These are phyloP conservation scores for Kokia cookei DNA, from an alignment of 441 rosid genomes.

Conservation along the genomic window DNA sequence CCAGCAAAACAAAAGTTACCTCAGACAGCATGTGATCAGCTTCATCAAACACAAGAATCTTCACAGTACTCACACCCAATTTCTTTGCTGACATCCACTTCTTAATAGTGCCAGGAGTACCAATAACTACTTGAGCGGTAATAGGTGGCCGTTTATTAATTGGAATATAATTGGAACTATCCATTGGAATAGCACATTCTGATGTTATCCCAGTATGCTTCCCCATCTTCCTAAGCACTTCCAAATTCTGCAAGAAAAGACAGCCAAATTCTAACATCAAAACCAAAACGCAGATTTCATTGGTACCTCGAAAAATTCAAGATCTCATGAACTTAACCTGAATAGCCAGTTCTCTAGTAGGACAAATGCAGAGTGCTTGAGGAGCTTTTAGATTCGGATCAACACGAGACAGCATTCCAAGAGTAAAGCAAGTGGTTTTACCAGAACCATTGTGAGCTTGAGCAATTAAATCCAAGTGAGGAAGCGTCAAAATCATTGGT, in stretches of 20 bases:
- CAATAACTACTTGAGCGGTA: constrained; percentile 77
- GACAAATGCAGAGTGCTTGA: constrained; percentile 94
- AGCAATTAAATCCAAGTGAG: constrained; percentile 74
- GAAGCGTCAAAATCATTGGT: constrained; percentile 92
- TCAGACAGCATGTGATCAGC: constrained; percentile 97
- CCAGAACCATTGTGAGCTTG: constrained; percentile 99
- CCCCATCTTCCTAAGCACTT: constrained; percentile 91
- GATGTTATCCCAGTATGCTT: constrained; percentile 74
- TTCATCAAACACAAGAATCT: constrained; percentile 95
- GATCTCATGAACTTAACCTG: constrained; percentile 44
- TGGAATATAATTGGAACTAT: constrained; percentile 27
- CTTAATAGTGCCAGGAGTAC: constrained; percentile 93
- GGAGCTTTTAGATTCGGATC: constrained; percentile 54
- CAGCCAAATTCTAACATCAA: background rate
- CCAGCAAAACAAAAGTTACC: constrained; percentile 30
- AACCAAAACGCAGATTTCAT: background rate
- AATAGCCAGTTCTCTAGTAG: constrained; percentile 84
- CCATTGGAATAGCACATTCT: constrained; percentile 70
- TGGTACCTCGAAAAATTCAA: background rate
- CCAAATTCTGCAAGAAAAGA: constrained; percentile 55
- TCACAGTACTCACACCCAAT: constrained; percentile 41
- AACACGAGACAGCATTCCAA: constrained; percentile 90
- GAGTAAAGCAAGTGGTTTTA: constrained; percentile 93
- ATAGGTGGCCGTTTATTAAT: constrained; percentile 35
- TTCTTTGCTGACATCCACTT: constrained; percentile 62